phyloP scores from a whole-genome alignment of 352 stramenopile species.

The Pythium myriotylum region DNA sequence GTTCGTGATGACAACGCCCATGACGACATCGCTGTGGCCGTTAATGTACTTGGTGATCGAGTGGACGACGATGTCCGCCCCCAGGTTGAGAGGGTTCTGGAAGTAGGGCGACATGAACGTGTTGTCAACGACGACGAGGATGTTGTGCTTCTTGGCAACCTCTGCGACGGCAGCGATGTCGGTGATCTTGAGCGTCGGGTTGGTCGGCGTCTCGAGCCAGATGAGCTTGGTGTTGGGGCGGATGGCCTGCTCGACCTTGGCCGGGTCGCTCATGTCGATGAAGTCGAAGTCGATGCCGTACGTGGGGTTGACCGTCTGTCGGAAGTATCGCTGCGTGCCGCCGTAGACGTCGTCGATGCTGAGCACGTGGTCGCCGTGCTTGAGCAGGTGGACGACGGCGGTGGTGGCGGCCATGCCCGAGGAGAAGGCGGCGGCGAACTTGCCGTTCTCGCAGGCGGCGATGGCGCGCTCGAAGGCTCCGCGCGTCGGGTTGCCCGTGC shows the following conservation, averaged over 20 bases:
- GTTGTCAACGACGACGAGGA: slow-evolving; percentile 93
- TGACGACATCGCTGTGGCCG: slow-evolving; percentile 94
- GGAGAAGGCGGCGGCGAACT: slow-evolving; percentile 87
- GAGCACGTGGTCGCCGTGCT: slow-evolving; percentile 93
- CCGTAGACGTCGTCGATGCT: slow-evolving; percentile 96
- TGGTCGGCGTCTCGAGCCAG: slow-evolving; percentile 93
- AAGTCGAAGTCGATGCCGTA: slow-evolving; percentile 95
- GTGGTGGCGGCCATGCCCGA: slow-evolving; percentile 92
- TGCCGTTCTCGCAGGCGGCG: slow-evolving; percentile 91
- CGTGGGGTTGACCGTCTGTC: slow-evolving; percentile 88
- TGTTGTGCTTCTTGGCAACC: slow-evolving; percentile 87
- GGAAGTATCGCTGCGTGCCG: slow-evolving; percentile 94
- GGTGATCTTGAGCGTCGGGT: slow-evolving; percentile 95
- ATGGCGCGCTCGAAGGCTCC: slow-evolving; percentile 94
- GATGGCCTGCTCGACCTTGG: slow-evolving; percentile 80
- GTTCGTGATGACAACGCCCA: slow-evolving; percentile 92
- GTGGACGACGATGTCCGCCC: slow-evolving; percentile 93
- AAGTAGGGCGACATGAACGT: slow-evolving; percentile 95
- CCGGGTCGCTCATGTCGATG: slow-evolving; percentile 91
- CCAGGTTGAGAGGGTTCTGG: slow-evolving; percentile 90
- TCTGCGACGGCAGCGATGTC: slow-evolving; percentile 91
- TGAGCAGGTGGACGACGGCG: slow-evolving; percentile 87
- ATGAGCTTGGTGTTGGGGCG: slow-evolving; percentile 93
- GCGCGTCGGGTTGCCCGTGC: slow-evolving; percentile 95
- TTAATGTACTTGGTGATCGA: slow-evolving; percentile 97